These are phyloP conservation scores for Prillingera fragicola DNA, from an alignment of 1,284 basidiomycete genomes.

Conservation along the genomic window DNA sequence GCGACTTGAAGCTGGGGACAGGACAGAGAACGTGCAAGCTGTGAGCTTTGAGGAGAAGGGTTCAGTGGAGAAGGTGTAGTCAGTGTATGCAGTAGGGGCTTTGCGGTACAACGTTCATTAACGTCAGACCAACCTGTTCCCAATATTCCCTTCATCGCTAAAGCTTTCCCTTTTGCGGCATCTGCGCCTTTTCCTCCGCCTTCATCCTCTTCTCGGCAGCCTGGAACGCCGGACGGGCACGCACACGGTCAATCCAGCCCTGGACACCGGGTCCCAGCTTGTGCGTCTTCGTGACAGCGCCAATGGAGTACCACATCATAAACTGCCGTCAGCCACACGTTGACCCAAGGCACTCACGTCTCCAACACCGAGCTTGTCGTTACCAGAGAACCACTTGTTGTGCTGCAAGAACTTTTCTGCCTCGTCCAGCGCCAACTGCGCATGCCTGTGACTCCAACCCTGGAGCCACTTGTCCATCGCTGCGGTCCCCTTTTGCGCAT, in stretches of 20 bases:
- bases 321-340: constrained; percentile 1
- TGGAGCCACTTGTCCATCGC: constrained; percentile 2
- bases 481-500: constrained; percentile 3
- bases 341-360: background rate
- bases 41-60: too few species aligned
- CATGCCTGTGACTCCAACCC: too few species aligned
- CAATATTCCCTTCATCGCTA: too few species aligned
- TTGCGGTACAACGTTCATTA: too few species aligned
- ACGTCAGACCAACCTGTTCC: too few species aligned
- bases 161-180: constrained; percentile 6
- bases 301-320: constrained; percentile 8
- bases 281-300: constrained; percentile 8
- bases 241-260: constrained; percentile 9
- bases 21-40: too few species aligned
- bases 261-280: too few species aligned
- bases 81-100: too few species aligned
- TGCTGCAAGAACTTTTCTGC: constrained; percentile 2
- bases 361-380: constrained; percentile 7
- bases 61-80: too few species aligned
- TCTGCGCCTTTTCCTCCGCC: constrained; percentile 7
- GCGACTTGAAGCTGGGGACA: too few species aligned
- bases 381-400: constrained; percentile 5
- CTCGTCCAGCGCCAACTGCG: constrained; percentile 3
- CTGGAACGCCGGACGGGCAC: constrained; percentile 12
- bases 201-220: constrained; percentile 6